Evolutionary conservation across 257 asterid species (phyloP).

Genomic region (Nicotiana benthamiana): DNA sequence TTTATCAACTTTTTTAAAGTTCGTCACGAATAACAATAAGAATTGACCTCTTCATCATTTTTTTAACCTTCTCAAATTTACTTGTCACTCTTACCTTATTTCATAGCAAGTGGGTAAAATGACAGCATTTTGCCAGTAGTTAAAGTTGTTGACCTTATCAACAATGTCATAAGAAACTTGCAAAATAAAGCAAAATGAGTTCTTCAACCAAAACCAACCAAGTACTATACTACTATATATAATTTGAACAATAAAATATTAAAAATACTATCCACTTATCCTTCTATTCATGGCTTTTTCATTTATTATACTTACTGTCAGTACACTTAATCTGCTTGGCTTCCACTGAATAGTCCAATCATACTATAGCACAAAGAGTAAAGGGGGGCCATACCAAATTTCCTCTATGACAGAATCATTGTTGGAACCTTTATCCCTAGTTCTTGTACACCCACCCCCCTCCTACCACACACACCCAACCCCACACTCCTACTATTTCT

Average conservation of each 20-base stretch:
- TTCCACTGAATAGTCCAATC: slow-evolving; percentile 10
- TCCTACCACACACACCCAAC: no score
- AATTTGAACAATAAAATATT: not conserved
- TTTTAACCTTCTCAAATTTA: not conserved
- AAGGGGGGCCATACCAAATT: not conserved
- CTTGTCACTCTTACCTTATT: not conserved
- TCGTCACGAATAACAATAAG: no score
- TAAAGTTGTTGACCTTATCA: not conserved
- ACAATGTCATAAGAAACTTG: slow-evolving; percentile 4
- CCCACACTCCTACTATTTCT: no score
- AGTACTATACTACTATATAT: not conserved
- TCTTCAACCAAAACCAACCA: not conserved
- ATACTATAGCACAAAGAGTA: not conserved
- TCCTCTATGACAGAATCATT: slow-evolving; percentile 8
- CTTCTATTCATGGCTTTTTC: not conserved
- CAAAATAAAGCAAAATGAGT: not conserved
- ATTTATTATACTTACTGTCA: slow-evolving; percentile 6
- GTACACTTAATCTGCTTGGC: slow-evolving; percentile 15
- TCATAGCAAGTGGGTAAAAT: not conserved
- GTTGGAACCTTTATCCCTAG: slow-evolving; percentile 1
- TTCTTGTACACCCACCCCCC: not conserved
- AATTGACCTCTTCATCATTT: no score
- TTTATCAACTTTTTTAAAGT: no score
- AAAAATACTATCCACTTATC: not conserved
- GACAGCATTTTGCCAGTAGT: not conserved